Percentiles rank a stretch among this genome's conserved stretches.
phyloP scores from a whole-genome alignment of 2,329 filamentous ascomycete genomes.

The Epicoccum nigrum region DNA sequence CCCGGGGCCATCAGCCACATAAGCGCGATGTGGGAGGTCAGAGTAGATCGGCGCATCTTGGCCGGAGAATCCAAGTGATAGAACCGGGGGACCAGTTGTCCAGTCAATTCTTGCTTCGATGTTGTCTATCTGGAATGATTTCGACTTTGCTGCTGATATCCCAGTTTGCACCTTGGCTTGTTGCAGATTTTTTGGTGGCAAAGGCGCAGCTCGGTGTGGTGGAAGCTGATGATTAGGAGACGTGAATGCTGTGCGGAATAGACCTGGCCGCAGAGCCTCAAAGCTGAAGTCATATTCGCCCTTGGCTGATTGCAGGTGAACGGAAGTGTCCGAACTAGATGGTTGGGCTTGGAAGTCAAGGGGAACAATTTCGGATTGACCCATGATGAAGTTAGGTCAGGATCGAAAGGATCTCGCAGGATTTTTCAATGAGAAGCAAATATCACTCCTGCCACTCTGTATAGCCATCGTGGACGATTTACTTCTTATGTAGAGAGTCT shows the following conservation, averaged over 20 bases:
- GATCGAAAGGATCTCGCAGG: not conserved
- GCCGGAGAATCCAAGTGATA: constrained; percentile 61
- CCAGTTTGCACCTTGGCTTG: constrained; percentile 27
- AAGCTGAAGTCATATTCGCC: constrained; percentile 64
- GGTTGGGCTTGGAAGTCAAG: constrained; percentile 40
- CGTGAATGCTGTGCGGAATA: constrained; percentile 72
- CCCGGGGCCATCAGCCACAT: constrained; percentile 66
- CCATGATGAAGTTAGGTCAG: constrained; percentile 51
- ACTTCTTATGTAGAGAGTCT: constrained; percentile 1
- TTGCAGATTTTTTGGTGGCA: constrained; percentile 50
- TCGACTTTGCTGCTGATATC: constrained; percentile 39
- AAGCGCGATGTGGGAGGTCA: constrained; percentile 70
- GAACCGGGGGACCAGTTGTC: constrained; percentile 59
- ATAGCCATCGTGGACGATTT: not conserved
- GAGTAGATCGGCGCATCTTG: constrained; percentile 62
- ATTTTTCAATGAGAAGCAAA: no score
- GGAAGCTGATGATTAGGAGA: constrained; percentile 67
- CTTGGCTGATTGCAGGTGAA: constrained; percentile 54
- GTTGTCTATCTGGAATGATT: constrained; percentile 56
- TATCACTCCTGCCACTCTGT: not conserved
- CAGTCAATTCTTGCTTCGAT: constrained; percentile 65
- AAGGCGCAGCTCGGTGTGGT: constrained; percentile 65
- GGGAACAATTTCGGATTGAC: constrained; percentile 56
- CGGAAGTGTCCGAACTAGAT: constrained; percentile 26
- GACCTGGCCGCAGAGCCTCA: constrained; percentile 64